Evolutionary conservation across 345 rosid species (phyloP), one percentile per base, ranked within the genome.

Genomic region (Citrus inodora): DNA sequence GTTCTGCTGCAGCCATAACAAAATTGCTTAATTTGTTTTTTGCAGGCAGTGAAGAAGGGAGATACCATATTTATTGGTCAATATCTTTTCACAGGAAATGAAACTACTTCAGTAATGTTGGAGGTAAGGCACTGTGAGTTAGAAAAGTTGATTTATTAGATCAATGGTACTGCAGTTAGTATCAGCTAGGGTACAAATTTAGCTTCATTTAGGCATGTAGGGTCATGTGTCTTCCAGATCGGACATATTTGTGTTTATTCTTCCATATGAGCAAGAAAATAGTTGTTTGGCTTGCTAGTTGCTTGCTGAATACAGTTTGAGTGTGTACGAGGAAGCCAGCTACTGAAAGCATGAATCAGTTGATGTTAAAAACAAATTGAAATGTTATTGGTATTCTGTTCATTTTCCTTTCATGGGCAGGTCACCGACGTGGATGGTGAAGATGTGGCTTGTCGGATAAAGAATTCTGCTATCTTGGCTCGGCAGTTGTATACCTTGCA

Each of bases 31-130:
- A 51, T 63, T 76, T 73, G 80, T 60, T 72, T 58, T 33, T 83
- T 89, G 83, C 88, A 88, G 95, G 86, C 89, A 22, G 95, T 91
- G 85, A 90, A 90, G 82, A 76, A 82, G 81, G 92, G 93, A 59
- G 95, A 91, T 72, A 87, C 88, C 27, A 90, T 91, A 74, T 91
- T 90, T 80, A 85, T 91, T 35, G 95, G 92, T 46, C 92, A 91
- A 81, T 91, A 91, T 61, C 86, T 91, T 76, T 91, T 89, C 81
- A 89, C 95, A 3, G 95, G 93, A 82, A 87, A 80, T 67, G 95
- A 91, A 85, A 89, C 90, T 64, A 89, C 95, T 67, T 89, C 94
- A 4, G 93, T 91, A 28, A 88, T 88, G 93, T 80, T 89, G 75
- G 93, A 89, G 95, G 95, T 91, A 86, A 83, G 77, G 78, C 42